Evolutionary conservation across 1,139 yeast genomes (phyloP), one percentile per base, ranked within the genome.

Genomic region (Pneumocystis jirovecii): DNA sequence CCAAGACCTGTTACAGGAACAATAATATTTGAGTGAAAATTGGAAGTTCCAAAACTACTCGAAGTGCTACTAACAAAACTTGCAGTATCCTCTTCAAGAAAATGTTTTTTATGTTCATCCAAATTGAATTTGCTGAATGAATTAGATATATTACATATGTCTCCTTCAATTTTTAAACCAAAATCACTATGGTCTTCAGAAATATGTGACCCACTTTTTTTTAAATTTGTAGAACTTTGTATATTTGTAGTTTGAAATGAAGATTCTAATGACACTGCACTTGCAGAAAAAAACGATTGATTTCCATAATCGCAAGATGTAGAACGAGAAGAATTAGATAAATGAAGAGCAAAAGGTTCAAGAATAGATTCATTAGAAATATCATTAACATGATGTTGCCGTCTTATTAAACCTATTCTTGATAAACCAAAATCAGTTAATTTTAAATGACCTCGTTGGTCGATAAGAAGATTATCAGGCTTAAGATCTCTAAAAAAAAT

Each of bases 351-450:
- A 21, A 42, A 25, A 40, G 61, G 64, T 1, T 37, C 37, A 17
- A 64, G 34, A 21, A 45, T 34, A 34, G 63, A 60, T 19, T 64
- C 57, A 45, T 66, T 66, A 4, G 67, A 63, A 12, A 59, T 63
- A 37, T 66, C 61, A 5, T 83, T 70, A 60, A 80, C 80, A 44
- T 74, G 73, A 61, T 79, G 79, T 73, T 89, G 96, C 74, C 97
- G 83, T 57, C 91, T 88, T 56, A 89, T 84, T 63, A 91, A 82
- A 34, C 97, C 97, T 79, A 90, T 85, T 73, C 96, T 79, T 4
- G 96, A 88, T 63, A 95, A 80, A 0, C 98, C 99, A 77, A 95
- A 95, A 76, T 95, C 98, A 0, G 97, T 91, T 68, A 95, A 77
- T 74, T 93, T 95, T 69, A 93, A 76, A 76, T 93, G 98, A 0